Conservation (phyloP, 257 asterid genomes). For the Eustoma russellianum region DNA sequence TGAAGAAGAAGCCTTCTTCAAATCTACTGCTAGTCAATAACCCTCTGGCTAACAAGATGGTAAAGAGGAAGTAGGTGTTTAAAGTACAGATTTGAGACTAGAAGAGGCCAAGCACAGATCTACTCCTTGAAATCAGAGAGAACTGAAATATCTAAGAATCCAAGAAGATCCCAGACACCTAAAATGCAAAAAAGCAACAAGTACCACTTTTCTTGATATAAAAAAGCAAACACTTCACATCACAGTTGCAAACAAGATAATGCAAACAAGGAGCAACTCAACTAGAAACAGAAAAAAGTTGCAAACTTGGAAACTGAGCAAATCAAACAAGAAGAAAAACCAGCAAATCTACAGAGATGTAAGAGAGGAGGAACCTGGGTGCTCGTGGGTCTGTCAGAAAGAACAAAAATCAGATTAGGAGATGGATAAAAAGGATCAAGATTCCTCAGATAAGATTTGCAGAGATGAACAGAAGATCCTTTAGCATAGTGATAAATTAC, state of each 20-base stretch:
- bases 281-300: background rate
- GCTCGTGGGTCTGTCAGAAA: conserved; percentile 10
- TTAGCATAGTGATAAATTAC: no score
- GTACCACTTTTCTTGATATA: background rate
- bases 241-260: background rate
- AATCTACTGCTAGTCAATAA: conserved; percentile 1
- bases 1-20: background rate
- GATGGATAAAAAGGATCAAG: conserved; percentile 7
- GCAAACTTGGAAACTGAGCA: conserved; percentile 9
- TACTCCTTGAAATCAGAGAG: conserved; percentile 5
- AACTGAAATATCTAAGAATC: background rate
- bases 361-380: conserved; percentile 23
- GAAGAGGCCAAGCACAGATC: conserved; percentile 12
- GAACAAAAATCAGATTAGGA: conserved; percentile 12
- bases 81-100: conserved; percentile 21
- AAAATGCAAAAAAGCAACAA: conserved; percentile 6
- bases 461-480: conserved; percentile 7
- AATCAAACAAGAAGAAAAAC: background rate
- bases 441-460: conserved; percentile 12
- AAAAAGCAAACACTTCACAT: background rate
- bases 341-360: background rate
- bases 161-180: conserved; percentile 13
- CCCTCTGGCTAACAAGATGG: background rate
- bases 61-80: background rate
- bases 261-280: conserved; percentile 3